Evolutionary conservation across 2,329 filamentous ascomycete species (phyloP), one percentile per base, ranked within the genome.

Genomic region (Pseudogymnoascus sp.): DNA sequence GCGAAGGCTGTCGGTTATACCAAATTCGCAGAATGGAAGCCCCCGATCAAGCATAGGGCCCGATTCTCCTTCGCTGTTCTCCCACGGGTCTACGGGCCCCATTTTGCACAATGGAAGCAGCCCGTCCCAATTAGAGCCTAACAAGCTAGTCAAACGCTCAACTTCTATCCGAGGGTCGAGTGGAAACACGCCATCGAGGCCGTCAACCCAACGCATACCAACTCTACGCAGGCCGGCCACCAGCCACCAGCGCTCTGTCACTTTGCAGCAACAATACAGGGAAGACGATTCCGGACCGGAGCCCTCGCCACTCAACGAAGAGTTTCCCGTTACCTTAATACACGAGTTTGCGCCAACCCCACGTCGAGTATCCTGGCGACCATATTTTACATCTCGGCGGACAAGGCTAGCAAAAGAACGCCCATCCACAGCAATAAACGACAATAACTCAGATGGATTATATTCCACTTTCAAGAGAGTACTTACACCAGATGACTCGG

Each of bases 121-220:
- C 8, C 73, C 76, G 21, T 67, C 73, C 13, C 79, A 78, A 64
- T 73, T 84, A 33, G 77, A 83, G 7, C 86, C 85, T 15, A 92
- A 92, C 73, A 92, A 90, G 75, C 78, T 92, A 40, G 88, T 92
- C 60, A 93, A 93, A 74, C 84, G 88, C 63, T 80, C 83, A 37
- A 80, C 85, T 2, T 84, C 87, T 17, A 75, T 78, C 54, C 79
- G 80, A 65, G 75, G 75, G 59, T 70, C 77, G 60, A 75, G 76
- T 64, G 71, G 77, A 57, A 75, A 78, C 5, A 70, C 76, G 44
- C 66, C 76, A 33, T 70, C 75, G 31, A 76, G 78, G 62, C 78
- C 77, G 63, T 77, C 85, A 33, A 83, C 76, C 65, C 81, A 85
- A 57, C 83, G 87, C 68, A 77, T 88, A 64, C 81, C 84, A 2